A percentile compares a stretch with the other conserved stretches of the same genome.
Evolutionary conservation across 1,284 basidiomycete species (phyloP).

Genomic region (Mycena sp.): DNA sequence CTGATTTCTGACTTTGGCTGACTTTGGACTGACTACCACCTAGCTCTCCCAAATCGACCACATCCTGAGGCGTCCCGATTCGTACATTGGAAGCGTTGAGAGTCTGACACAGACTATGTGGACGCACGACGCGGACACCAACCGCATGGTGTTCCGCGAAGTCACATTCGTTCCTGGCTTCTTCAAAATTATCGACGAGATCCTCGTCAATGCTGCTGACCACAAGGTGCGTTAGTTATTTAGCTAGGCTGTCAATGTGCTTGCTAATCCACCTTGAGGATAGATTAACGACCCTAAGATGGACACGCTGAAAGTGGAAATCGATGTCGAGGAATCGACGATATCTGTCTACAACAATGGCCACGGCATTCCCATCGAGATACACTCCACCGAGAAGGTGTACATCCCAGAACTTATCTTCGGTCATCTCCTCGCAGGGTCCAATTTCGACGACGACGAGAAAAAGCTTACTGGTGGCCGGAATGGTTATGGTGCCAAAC

Average conservation of each 20-base stretch:
- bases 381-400: constrained; percentile 92
- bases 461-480: constrained; percentile 99
- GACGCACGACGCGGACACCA: constrained; percentile 86
- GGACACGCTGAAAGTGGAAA: constrained; percentile 89
- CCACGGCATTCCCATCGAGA: constrained; percentile 95
- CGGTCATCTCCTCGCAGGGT: constrained; percentile 94
- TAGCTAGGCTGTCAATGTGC: no score
- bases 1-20: neutral
- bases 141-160: constrained; percentile 83
- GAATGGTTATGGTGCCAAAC: constrained; percentile 98
- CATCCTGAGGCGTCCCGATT: constrained; percentile 96
- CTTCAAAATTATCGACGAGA: constrained; percentile 99
- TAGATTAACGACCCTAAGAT: constrained; percentile 91
- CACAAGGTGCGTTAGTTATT: constrained; percentile 84
- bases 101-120: constrained; percentile 88
- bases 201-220: constrained; percentile 98
- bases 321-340: constrained; percentile 85
- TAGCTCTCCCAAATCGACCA: constrained; percentile 97
- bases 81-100: constrained; percentile 97
- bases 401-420: constrained; percentile 99
- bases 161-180: constrained; percentile 97
- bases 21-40: constrained; percentile 24
- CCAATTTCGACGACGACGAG: constrained; percentile 99
- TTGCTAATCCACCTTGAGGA: neutral
- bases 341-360: constrained; percentile 99